Evolutionary conservation across 1,284 basidiomycete genomes (phyloP).

Genomic region (Xerocomus amazonicus): DNA sequence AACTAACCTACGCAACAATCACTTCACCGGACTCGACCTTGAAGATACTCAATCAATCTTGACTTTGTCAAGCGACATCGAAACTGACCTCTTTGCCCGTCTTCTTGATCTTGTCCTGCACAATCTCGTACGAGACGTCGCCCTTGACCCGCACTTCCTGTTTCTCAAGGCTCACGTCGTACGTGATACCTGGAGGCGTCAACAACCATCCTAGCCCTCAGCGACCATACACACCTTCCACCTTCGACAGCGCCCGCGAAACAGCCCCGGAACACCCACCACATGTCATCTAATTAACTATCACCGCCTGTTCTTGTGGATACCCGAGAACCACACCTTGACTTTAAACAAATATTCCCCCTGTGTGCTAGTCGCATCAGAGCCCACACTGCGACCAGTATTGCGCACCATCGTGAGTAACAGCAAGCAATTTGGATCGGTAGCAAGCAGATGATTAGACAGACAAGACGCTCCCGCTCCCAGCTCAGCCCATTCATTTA

Average conservation of each 20-base stretch:
- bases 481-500: too few relatives aligned
- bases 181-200: constrained; percentile 48
- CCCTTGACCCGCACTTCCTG: constrained; percentile 73
- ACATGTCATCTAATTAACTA: constrained; percentile 68
- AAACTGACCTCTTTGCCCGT: constrained; percentile 75
- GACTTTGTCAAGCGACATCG: not conserved
- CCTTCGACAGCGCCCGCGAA: constrained; percentile 65
- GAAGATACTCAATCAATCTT: too few relatives aligned
- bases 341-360: constrained; percentile 29
- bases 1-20: not conserved
- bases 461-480: too few relatives aligned
- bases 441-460: not conserved
- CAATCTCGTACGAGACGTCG: constrained; percentile 58
- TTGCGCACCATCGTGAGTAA: constrained; percentile 23
- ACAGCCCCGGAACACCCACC: constrained; percentile 79
- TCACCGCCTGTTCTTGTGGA: not conserved
- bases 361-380: constrained; percentile 13
- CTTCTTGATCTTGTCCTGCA: constrained; percentile 78
- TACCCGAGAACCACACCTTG: constrained; percentile 21
- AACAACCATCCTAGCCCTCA: not conserved
- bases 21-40: constrained; percentile 15
- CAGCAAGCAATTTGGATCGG: too few relatives aligned
- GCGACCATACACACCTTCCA: constrained; percentile 47
- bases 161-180: constrained; percentile 59
- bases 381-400: not conserved